These are phyloP conservation scores for Globisporangium parvum DNA, from an alignment of 352 stramenopile species.

Conservation along the genomic window DNA sequence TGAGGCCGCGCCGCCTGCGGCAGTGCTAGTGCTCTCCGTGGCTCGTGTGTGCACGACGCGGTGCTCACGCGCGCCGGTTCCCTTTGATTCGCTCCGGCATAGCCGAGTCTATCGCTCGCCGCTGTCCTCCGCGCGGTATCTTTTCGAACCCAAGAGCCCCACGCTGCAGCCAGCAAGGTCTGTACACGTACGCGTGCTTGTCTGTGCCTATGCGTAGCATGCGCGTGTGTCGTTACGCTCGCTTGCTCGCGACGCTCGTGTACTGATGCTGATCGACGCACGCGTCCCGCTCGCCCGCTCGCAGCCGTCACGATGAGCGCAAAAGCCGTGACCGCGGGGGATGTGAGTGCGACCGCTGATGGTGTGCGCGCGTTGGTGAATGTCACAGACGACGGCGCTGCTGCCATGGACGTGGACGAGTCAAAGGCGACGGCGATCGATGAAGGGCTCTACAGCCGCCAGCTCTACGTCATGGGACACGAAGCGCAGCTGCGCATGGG, in stretches of 20 bases:
- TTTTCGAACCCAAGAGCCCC: neutral
- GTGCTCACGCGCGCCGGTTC: neutral
- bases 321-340: conserved; percentile 54
- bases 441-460: conserved; percentile 87
- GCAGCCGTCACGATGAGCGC: conserved; percentile 47
- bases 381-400: conserved; percentile 41
- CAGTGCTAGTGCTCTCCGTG: too few species aligned
- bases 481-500: conserved; percentile 98
- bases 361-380: conserved; percentile 64
- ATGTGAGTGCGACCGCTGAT: conserved; percentile 71
- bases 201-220: neutral
- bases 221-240: neutral
- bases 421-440: conserved; percentile 46
- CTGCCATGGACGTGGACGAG: conserved; percentile 59
- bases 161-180: neutral
- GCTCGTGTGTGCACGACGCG: neutral
- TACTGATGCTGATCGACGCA: neutral
- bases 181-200: neutral
- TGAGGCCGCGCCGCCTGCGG: too few species aligned
- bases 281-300: neutral
- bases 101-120: neutral
- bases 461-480: conserved; percentile 99
- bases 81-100: neutral
- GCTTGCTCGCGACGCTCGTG: neutral
- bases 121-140: neutral